Evolutionary conservation across 768 basidiomycete species (phyloP).

Genomic region (Cantharellus anzutake): DNA sequence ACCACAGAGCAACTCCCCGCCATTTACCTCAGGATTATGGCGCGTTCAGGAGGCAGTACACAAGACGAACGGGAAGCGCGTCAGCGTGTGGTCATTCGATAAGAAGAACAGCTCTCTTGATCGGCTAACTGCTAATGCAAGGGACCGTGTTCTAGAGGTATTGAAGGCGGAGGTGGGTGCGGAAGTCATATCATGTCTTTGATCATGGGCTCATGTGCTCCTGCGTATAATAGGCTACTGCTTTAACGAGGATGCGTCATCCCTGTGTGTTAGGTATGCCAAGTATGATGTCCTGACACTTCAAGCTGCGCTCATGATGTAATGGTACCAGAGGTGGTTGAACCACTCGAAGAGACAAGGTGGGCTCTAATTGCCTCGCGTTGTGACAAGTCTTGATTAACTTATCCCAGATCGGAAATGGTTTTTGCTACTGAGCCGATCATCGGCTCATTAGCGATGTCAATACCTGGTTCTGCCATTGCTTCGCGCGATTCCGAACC

Average conservation of each 20-base stretch:
- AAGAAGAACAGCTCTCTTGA: constrained; percentile 63
- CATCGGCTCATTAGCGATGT: constrained; percentile 58
- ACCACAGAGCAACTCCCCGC: constrained; percentile 1
- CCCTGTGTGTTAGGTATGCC: constrained; percentile 71
- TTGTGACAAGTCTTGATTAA: background rate
- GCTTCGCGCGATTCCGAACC: constrained; percentile 38
- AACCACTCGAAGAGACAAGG: constrained; percentile 87
- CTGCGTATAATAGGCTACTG: constrained; percentile 39
- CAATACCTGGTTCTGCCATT: constrained; percentile 45
- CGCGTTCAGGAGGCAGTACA: constrained; percentile 70
- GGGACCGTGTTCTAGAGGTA: constrained; percentile 62
- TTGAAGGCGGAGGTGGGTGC: constrained; percentile 71
- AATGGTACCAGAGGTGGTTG: constrained; percentile 64
- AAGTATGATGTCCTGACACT: background rate
- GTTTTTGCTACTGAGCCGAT: constrained; percentile 89
- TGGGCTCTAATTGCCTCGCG: background rate
- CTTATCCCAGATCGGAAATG: constrained; percentile 33
- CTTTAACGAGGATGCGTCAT: constrained; percentile 70
- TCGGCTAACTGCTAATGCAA: constrained; percentile 38
- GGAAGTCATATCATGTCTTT: background rate
- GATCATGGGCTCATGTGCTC: background rate
- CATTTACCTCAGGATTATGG: constrained; percentile 73
- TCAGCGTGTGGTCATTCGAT: constrained; percentile 85
- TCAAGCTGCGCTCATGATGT: constrained; percentile 1
- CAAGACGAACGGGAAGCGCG: constrained; percentile 76